Evolutionary conservation across 495 filamentous ascomycete genomes (phyloP), one percentile per base, ranked within the genome.

Genomic region (Pyrenula massariospora): DNA sequence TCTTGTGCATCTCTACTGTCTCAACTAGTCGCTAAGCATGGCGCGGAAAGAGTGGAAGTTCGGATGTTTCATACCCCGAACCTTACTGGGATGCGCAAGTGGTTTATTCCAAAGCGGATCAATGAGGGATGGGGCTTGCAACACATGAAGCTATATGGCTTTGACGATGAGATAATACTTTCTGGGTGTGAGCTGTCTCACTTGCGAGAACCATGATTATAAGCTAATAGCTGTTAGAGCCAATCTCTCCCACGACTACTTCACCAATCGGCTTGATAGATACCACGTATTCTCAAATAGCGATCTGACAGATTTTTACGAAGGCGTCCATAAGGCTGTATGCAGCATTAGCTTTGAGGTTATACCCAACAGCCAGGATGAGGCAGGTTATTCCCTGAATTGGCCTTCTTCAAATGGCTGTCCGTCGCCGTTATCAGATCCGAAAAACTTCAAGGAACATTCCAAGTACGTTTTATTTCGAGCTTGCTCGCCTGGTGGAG

Each of bases 41-140:
- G 92, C 1, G 64, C 84, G 22, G 83, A 88, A 1, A 78, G 91
- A n/a, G 88, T 97, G 49, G 89, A 97, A 60, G 82, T 99, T 59
- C 85, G 91, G 53, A 91, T 97, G 89, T 97, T 91, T 68, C 93
- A 99, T 70, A 97, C 94, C 1, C 94, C 93, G 1, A 99, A 97
- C 61, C 71, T 99, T 24, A 96, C 87, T 0, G 94, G 93, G 0
- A 59, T 91, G 50, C 80, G 84, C 51, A 97, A 97, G 74, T 82
- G 81, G 61, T 66, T 87, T 60, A 78, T 97, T 49, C 93, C 93
- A 1, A 85, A 82, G 59, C 80, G 93, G 10, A 89, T 97, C 65
- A 99, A 99, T 62, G 93, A 99, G 67, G 93, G 93, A 36, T 99
- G 93, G 92, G 93, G 93, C 12, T 71, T 99, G 49, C 93, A 99